phyloP scores from a whole-genome alignment of 148 eudicot species.

The Amaranthus hypochondriacus region DNA sequence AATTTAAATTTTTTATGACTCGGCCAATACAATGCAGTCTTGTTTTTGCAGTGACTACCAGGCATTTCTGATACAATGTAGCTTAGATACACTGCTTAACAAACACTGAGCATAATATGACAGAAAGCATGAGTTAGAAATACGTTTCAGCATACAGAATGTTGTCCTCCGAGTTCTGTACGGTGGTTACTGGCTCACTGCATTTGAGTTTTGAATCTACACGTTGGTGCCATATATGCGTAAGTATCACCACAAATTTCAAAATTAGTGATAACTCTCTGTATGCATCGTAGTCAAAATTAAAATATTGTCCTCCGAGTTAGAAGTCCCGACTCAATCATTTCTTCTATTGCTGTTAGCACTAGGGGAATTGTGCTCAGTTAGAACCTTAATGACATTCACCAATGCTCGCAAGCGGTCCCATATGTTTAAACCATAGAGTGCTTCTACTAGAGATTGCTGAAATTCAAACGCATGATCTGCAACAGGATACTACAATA shows the following conservation, averaged over 20 bases:
- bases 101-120: not conserved
- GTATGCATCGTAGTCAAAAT: conserved; percentile 12
- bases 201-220: not conserved
- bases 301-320: not conserved
- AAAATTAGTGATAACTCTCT: not conserved
- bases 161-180: not conserved
- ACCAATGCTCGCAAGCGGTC: conserved; percentile 85
- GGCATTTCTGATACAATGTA: not conserved
- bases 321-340: conserved; percentile 26
- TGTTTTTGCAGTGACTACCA: too few relatives aligned
- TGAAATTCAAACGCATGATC: conserved; percentile 84
- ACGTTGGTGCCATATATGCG: not conserved
- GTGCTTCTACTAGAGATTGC: conserved; percentile 78
- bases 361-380: conserved; percentile 46
- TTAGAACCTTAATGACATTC: conserved; percentile 57
- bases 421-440: conserved; percentile 82
- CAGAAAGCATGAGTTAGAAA: not conserved
- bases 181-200: not conserved
- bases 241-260: conserved; percentile 1
- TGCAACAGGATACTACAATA: conserved; percentile 79
- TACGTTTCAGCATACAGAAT: not conserved
- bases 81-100: not conserved
- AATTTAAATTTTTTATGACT: too few relatives aligned
- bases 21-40: too few relatives aligned
- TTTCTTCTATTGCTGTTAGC: conserved; percentile 36